Evolutionary conservation across 495 filamentous ascomycete species (phyloP), one percentile per base, ranked within the genome.

Genomic region (Hamigera avellanea): DNA sequence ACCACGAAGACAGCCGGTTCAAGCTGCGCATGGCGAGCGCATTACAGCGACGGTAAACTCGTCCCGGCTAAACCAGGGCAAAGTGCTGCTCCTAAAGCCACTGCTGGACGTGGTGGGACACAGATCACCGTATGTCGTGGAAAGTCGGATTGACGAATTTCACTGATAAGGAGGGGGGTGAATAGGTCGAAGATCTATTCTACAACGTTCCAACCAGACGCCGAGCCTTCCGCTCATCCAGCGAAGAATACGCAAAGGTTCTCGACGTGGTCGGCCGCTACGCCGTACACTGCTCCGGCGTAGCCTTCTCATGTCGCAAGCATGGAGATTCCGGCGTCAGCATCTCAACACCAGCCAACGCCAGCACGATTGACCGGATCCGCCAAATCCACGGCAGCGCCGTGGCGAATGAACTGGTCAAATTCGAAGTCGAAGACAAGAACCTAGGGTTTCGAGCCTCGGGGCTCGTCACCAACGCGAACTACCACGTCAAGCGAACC

Each of bases 211-310:
- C 87, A 2, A 93, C 80, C 8, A 74, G 93, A 33, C 78, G 86
- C 10, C 76, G 80, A 39, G 91, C 93, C 15, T 99, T 96, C 48
- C 75, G 91, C 28, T 95, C 89, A 19, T 61, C 83, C 15, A 86
- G 86, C 26, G 93, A 96, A 56, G 93, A 99, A 59, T 96, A 94
- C 57, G 84, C 91, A 40, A 96, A 99, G 59, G 95, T 99, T 33
- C 80, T 95, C 8, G 91, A 96, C 56, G 76, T 95, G 37, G 84
- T 96, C 18, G 86, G 93, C 10, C 77, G 84, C 26, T 95, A 95
- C 61, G 86, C 93, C 13, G 76, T 99, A n/a, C 93, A 99, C 60
- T 95, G 93, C 49, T 64, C 70, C 21, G 78, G 82, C 17, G 89
- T 96, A 8, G 83, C 83, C 8, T 96, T 99, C 50, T 88, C 86